Base-by-base conservation (phyloP, 2,329 filamentous ascomycete genomes). In the Xylaria multiplex region DNA sequence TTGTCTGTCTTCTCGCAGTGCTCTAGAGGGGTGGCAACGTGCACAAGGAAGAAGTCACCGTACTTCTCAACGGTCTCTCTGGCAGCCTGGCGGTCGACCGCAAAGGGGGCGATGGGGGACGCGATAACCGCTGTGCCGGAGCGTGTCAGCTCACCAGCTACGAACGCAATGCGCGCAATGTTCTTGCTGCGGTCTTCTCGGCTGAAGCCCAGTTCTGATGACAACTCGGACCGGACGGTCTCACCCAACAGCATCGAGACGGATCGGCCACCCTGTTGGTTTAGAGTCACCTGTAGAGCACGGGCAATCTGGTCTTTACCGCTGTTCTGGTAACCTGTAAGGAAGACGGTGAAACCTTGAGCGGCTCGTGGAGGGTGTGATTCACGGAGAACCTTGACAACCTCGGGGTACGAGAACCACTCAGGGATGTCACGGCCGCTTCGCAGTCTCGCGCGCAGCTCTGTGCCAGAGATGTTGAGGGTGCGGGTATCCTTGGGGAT, bases 341-440 rank as follows among this genome's bases (percentile, higher is more conserved):
- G 86, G 90, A 99, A 97, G 81, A 99, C 88, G 70, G 96, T 98
- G 88, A 99, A 99, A 70, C 96, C 96, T 85, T 99, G 96, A 77
- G 91, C 88, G 75, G 88, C 90, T 72, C 96, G 92, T 58, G 96
- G 89, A 56, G 95, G 96, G 85, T 98, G 96, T 73, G 95, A 97
- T 84, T 99, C 94, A 76, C 96, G 91, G 69, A 99, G 91, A 56
- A 98, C 96, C 81, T 90, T 90, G 82, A 99, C 96, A 74, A 99
- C 96, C 84, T 99, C 96, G 69, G 96, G 95, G 86, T 99, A 99
- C 37, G 96, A 98, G 88, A 99, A 99, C 96, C 96, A 99, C 82
- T 96, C 93, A 73, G 96, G 96, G 75, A 99, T 99, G 74, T 97
- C 93, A 75, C 92, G 92, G 74, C 96, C 96, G 67, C 91, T 96